phyloP scores from a whole-genome alignment of 352 stramenopile genomes.

The Phytophthora constricta region DNA sequence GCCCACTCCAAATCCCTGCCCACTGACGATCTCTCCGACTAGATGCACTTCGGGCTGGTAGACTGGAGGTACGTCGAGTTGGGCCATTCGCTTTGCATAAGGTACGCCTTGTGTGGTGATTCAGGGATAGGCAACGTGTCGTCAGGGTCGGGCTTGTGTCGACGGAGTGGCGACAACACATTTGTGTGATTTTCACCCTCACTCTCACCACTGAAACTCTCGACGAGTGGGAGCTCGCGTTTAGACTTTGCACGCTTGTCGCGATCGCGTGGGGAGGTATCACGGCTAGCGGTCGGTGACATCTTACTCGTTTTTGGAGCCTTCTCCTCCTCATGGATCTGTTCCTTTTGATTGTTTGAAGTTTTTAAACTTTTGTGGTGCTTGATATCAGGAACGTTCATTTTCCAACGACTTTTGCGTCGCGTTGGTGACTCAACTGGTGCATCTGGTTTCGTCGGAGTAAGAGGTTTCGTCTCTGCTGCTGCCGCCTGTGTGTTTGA shows the following conservation, averaged over 20 bases:
- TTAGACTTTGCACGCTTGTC: slow-evolving; percentile 21
- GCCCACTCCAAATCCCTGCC: slow-evolving; percentile 47
- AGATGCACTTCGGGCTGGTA: slow-evolving; percentile 76
- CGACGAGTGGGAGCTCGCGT: slow-evolving; percentile 5
- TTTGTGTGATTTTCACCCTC: slow-evolving; percentile 39
- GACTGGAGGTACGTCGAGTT: slow-evolving; percentile 43
- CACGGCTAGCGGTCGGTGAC: slow-evolving; percentile 9
- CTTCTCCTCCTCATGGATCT: slow-evolving; percentile 20
- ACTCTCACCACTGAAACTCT: slow-evolving; percentile 27
- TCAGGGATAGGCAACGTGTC: slow-evolving; percentile 27
- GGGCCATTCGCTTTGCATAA: slow-evolving; percentile 21
- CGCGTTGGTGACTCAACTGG: slow-evolving; percentile 22
- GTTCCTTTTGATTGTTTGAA: slow-evolving; percentile 25
- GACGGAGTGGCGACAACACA: slow-evolving; percentile 31
- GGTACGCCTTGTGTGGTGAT: slow-evolving; percentile 20
- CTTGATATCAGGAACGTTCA: slow-evolving; percentile 32
- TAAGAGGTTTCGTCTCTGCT: slow-evolving; percentile 21
- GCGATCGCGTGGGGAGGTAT: slow-evolving; percentile 7
- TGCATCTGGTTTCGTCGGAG: slow-evolving; percentile 15
- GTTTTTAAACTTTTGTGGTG: slow-evolving; percentile 23
- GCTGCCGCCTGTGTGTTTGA: not conserved
- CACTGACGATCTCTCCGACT: slow-evolving; percentile 69
- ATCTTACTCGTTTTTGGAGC: slow-evolving; percentile 1
- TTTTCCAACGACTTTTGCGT: slow-evolving; percentile 38
- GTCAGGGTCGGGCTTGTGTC: slow-evolving; percentile 32